A percentile compares a stretch with the other conserved stretches of the same genome.
These are phyloP conservation scores for Collybia sordida DNA, from an alignment of 768 basidiomycete species.

Conservation along the genomic window DNA sequence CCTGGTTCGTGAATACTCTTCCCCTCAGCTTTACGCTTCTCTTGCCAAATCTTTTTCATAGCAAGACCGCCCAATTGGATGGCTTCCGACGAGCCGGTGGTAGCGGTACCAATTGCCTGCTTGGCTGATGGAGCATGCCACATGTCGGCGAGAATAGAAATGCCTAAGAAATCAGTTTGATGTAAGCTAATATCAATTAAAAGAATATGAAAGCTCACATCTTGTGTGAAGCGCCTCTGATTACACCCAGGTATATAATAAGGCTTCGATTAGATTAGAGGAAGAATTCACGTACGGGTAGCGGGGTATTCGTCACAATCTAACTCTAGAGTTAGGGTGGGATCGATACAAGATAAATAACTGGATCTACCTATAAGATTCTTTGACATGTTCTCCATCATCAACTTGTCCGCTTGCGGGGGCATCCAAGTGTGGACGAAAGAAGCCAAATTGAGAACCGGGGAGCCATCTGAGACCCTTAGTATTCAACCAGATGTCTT, in stretches of 20 bases:
- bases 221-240: slow-evolving; percentile 53
- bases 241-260: not conserved
- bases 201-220: slow-evolving; percentile 26
- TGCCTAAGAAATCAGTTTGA: slow-evolving; percentile 22
- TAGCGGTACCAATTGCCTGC: slow-evolving; percentile 68
- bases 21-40: slow-evolving; percentile 60
- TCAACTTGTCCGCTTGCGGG: slow-evolving; percentile 48
- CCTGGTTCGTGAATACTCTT: slow-evolving; percentile 79
- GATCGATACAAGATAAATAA: not conserved
- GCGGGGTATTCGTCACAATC: slow-evolving; percentile 66
- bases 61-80: slow-evolving; percentile 76
- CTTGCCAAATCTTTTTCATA: slow-evolving; percentile 74
- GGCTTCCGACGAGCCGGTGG: slow-evolving; percentile 72
- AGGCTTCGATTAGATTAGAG: not conserved
- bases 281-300: slow-evolving; percentile 39
- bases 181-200: not conserved
- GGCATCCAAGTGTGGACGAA: slow-evolving; percentile 67
- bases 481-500: slow-evolving; percentile 4
- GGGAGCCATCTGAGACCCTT: slow-evolving; percentile 48
- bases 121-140: slow-evolving; percentile 69
- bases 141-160: slow-evolving; percentile 55
- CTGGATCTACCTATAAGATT: slow-evolving; percentile 50
- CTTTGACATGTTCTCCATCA: slow-evolving; percentile 63
- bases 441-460: slow-evolving; percentile 63
- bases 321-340: slow-evolving; percentile 10